Percentiles rank a stretch among this genome's conserved stretches.
These are phyloP conservation scores for Metschnikowia dekortorum DNA, from an alignment of 805 yeast species.

Conservation along the genomic window DNA sequence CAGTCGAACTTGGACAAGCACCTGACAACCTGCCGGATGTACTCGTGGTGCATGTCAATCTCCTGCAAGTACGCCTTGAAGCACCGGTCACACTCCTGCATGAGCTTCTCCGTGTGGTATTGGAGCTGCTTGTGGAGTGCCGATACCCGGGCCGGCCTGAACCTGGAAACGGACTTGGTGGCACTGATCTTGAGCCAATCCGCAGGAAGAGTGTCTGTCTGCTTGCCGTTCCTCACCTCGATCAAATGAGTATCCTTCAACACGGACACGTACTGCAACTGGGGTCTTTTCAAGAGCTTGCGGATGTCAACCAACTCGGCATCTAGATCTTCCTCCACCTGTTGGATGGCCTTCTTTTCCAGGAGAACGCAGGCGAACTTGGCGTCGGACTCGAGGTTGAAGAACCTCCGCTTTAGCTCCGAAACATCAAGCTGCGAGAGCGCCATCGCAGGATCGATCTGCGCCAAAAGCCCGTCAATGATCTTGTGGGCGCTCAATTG, in stretches of 20 bases:
- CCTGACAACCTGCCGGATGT: conserved; percentile 19
- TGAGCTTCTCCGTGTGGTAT: conserved; percentile 55
- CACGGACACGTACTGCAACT: conserved; percentile 50
- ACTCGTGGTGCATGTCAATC: conserved; percentile 30
- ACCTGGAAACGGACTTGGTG: conserved; percentile 65
- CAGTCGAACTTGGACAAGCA: conserved; percentile 16
- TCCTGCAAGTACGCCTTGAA: conserved; percentile 38
- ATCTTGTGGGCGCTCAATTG: conserved; percentile 25
- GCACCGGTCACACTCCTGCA: conserved; percentile 43
- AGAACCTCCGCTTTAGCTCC: conserved; percentile 43
- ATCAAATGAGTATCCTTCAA: conserved; percentile 68
- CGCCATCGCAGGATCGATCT: conserved; percentile 53
- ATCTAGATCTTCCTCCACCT: conserved; percentile 44
- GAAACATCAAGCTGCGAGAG: conserved; percentile 43
- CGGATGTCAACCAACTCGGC: conserved; percentile 50
- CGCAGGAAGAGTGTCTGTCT: conserved; percentile 55
- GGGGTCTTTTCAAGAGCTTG: conserved; percentile 48
- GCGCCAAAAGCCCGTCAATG: conserved; percentile 34
- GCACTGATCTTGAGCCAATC: conserved; percentile 77
- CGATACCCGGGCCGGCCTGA: conserved; percentile 57
- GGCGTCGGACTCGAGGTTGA: conserved; percentile 30
- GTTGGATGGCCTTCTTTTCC: conserved; percentile 35
- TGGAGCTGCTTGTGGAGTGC: conserved; percentile 51
- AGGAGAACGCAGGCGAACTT: conserved; percentile 35
- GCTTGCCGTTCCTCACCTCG: conserved; percentile 62